Conservation (phyloP, 257 asterid species). For the Nicotiana obtusifolia region DNA sequence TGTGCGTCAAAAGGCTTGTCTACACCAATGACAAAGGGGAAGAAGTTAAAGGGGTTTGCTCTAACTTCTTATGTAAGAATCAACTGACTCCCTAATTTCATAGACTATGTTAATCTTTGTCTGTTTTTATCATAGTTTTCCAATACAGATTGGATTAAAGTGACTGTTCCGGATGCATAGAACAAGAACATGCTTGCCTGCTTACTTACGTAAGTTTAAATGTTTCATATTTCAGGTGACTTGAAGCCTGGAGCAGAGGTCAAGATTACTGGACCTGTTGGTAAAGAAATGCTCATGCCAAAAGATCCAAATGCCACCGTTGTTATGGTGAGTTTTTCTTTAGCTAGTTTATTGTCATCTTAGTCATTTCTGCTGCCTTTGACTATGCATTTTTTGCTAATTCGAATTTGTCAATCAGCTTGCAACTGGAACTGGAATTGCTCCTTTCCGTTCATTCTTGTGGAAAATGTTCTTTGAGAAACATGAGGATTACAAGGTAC, state of each 20-base stretch:
- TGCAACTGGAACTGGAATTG: slow-evolving; percentile 95
- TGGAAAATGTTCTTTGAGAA: slow-evolving; percentile 98
- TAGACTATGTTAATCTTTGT: neutral
- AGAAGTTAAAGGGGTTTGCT: slow-evolving; percentile 89
- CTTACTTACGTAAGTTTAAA: neutral
- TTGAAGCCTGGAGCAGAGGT: slow-evolving; percentile 83
- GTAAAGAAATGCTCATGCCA: slow-evolving; percentile 99
- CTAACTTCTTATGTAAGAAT: slow-evolving; percentile 87
- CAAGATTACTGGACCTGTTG: slow-evolving; percentile 93
- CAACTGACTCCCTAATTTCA: neutral
- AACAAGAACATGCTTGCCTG: neutral
- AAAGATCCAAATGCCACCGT: slow-evolving; percentile 87
- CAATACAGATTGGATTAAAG: neutral
- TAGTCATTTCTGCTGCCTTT: neutral
- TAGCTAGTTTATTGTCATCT: neutral
- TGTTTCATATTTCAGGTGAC: slow-evolving; percentile 53
- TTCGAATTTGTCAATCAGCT: slow-evolving; percentile 38
- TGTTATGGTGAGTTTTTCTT: slow-evolving; percentile 46
- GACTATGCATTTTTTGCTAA: slow-evolving; percentile 8
- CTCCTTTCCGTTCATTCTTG: slow-evolving; percentile 89
- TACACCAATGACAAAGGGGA: slow-evolving; percentile 92
- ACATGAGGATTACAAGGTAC: slow-evolving; percentile 79
- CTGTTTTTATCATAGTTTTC: neutral
- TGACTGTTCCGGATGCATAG: neutral
- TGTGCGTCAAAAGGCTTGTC: slow-evolving; percentile 85